These are phyloP conservation scores for Cubamyces sp. DNA, from an alignment of 768 basidiomycete species.

Conservation along the genomic window DNA sequence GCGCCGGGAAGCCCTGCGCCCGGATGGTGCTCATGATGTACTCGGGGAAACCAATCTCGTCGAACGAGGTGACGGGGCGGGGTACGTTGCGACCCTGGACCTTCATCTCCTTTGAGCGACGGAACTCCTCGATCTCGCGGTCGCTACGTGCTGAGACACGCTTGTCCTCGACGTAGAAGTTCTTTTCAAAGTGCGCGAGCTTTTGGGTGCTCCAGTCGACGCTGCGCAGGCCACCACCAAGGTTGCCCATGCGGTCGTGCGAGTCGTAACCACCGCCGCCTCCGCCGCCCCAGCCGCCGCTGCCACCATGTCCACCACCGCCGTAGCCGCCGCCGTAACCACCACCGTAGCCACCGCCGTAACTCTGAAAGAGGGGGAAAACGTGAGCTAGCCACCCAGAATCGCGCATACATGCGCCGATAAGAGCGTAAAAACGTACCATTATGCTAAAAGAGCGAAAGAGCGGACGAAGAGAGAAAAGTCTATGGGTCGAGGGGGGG, in stretches of 20 bases:
- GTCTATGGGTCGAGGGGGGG: constrained; percentile 17
- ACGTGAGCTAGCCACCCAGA: background rate
- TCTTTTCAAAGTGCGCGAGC: constrained; percentile 92
- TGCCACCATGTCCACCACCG: constrained; percentile 45
- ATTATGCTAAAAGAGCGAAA: constrained; percentile 29
- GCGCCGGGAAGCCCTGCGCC: constrained; percentile 88
- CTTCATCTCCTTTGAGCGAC: constrained; percentile 84
- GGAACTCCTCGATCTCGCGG: constrained; percentile 87
- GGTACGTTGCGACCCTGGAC: constrained; percentile 89
- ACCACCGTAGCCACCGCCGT: constrained; percentile 37
- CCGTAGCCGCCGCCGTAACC: constrained; percentile 35
- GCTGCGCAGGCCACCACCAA: constrained; percentile 79
- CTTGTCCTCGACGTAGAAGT: constrained; percentile 94
- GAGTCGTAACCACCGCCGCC: constrained; percentile 58
- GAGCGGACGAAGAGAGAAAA: constrained; percentile 12
- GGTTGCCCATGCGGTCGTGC: constrained; percentile 76
- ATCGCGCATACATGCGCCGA: background rate
- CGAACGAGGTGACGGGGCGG: constrained; percentile 87
- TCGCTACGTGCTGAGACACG: constrained; percentile 78
- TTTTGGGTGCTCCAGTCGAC: constrained; percentile 84
- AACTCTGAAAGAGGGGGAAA: constrained; percentile 23
- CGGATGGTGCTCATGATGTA: constrained; percentile 94
- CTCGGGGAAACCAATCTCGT: constrained; percentile 95
- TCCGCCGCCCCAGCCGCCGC: constrained; percentile 52
- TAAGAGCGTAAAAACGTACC: constrained; percentile 21